phyloP scores from a whole-genome alignment of 2,329 filamentous ascomycete species.

The Pyrenochaeta sp. region DNA sequence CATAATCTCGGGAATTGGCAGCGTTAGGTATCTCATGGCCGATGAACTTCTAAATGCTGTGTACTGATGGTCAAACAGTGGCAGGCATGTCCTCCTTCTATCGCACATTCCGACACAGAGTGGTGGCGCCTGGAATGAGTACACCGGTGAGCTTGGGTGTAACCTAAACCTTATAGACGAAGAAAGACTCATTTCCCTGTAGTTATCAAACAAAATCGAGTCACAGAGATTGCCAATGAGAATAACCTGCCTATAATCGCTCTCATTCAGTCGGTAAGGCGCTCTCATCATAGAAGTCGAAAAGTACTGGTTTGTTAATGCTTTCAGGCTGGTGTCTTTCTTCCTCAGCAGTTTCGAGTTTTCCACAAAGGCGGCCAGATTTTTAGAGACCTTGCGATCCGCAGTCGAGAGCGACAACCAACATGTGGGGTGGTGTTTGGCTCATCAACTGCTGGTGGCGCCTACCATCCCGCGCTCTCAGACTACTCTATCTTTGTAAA shows the following conservation, averaged over 20 bases:
- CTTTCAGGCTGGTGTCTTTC: slow-evolving; percentile 49
- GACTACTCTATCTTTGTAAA: slow-evolving; percentile 55
- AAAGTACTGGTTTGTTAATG: not conserved
- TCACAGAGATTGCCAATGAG: slow-evolving; percentile 50
- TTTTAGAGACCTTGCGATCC: slow-evolving; percentile 43
- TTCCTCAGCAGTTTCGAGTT: slow-evolving; percentile 55
- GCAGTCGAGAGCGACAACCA: slow-evolving; percentile 47
- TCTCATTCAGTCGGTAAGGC: slow-evolving; percentile 47
- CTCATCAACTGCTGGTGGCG: slow-evolving; percentile 53
- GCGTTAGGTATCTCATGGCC: slow-evolving; percentile 42
- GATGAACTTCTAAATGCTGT: too few species aligned
- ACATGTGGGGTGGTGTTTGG: slow-evolving; percentile 57
- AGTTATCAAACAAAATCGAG: slow-evolving; percentile 49
- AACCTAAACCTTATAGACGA: too few species aligned
- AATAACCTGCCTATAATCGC: slow-evolving; percentile 52
- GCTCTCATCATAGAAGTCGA: not conserved
- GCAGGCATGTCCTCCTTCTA: too few species aligned
- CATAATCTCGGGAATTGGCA: slow-evolving; percentile 50
- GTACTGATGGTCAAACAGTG: too few species aligned
- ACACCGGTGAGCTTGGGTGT: too few species aligned
- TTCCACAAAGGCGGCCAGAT: slow-evolving; percentile 55
- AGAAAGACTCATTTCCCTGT: too few species aligned
- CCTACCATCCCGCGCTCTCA: slow-evolving; percentile 52
- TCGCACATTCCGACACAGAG: slow-evolving; percentile 54
- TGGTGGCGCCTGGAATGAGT: slow-evolving; percentile 55